Percentiles rank a stretch among this genome's conserved stretches.
These are phyloP conservation scores for Fonsecaea pugnacius DNA, from an alignment of 2,329 filamentous ascomycete genomes.

Conservation along the genomic window DNA sequence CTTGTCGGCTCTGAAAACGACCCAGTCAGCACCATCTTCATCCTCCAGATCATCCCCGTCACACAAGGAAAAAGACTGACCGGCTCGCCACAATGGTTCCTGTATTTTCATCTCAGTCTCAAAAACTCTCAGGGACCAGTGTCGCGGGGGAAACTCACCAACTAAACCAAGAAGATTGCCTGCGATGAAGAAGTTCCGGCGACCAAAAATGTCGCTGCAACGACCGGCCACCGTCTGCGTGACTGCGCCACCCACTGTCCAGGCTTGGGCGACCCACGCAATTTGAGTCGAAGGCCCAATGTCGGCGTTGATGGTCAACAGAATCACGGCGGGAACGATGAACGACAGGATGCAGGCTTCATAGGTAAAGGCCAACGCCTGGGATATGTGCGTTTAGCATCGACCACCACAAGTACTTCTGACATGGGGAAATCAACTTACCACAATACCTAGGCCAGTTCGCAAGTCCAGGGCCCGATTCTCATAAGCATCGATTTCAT, in stretches of 20 bases:
- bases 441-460: conserved; percentile 11
- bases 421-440: background rate
- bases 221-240: conserved; percentile 11
- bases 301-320: conserved; percentile 21
- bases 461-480: conserved; percentile 11
- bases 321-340: conserved; percentile 15
- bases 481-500: conserved; percentile 6
- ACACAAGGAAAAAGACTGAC: no score
- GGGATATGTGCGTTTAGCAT: background rate
- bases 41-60: no score
- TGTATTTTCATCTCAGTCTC: no score
- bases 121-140: background rate
- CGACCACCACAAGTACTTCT: no score
- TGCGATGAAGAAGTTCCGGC: conserved; percentile 16
- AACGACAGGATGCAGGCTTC: conserved; percentile 23
- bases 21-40: no score
- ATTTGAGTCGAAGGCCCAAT: conserved; percentile 16
- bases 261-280: conserved; percentile 20
- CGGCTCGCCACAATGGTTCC: no score
- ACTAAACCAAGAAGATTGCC: conserved; percentile 13
- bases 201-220: conserved; percentile 19
- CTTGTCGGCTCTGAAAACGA: no score
- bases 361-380: conserved; percentile 27
- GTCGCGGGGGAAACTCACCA: background rate
- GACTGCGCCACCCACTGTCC: conserved; percentile 8